Evolutionary conservation across 768 basidiomycete genomes (phyloP).

Genomic region (Collybia sp.): DNA sequence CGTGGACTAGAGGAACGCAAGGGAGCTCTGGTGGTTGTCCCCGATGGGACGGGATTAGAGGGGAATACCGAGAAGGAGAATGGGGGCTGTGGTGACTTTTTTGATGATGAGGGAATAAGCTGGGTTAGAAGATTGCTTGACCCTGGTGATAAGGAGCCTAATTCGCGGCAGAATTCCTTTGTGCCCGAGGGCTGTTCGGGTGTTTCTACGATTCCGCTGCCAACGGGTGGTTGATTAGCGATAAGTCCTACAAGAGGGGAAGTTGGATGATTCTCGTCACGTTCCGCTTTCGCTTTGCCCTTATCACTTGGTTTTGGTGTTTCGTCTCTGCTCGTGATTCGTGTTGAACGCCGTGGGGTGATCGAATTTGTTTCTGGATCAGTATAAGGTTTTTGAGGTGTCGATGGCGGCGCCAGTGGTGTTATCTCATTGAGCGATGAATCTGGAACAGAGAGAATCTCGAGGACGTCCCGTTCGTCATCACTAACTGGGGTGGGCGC

Average conservation of each 20-base stretch:
- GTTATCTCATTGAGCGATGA: too few species aligned
- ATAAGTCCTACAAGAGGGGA: constrained; percentile 1
- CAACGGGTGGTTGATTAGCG: constrained; percentile 10
- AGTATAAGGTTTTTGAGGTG: too few species aligned
- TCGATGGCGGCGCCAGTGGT: too few species aligned
- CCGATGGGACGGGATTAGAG: constrained; percentile 9
- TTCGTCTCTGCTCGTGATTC: too few species aligned
- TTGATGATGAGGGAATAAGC: constrained; percentile 21
- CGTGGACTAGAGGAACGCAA: constrained; percentile 14
- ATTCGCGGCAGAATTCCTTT: constrained; percentile 29
- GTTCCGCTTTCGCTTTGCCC: too few species aligned
- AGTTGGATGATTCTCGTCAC: background rate
- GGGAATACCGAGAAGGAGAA: background rate
- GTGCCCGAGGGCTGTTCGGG: background rate
- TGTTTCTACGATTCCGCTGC: too few species aligned
- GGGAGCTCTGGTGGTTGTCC: constrained; percentile 13
- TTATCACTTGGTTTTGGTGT: too few species aligned
- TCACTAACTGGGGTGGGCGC: too few species aligned
- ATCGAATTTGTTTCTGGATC: too few species aligned
- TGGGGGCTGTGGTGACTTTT: background rate
- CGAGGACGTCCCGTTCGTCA: too few species aligned
- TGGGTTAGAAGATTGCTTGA: constrained; percentile 41
- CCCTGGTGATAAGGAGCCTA: constrained; percentile 57
- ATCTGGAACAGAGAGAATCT: too few species aligned
- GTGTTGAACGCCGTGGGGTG: too few species aligned